These are phyloP conservation scores for Phoma sp. DNA, from an alignment of 2,329 filamentous ascomycete genomes.

Conservation along the genomic window DNA sequence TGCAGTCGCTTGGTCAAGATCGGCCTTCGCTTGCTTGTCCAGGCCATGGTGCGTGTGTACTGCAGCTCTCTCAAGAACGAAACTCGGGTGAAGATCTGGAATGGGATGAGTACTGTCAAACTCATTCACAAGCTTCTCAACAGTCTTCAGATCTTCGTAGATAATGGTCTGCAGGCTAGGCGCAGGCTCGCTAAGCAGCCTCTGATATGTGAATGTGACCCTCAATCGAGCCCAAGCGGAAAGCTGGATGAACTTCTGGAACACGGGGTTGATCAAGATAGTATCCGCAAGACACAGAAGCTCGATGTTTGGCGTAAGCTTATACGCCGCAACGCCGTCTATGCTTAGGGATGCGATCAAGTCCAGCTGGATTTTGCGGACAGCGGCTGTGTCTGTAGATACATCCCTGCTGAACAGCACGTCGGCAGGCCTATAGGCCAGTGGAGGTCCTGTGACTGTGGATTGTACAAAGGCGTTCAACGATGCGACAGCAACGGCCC, in stretches of 20 bases:
- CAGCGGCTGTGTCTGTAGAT: constrained; percentile 41
- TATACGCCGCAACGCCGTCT: constrained; percentile 88
- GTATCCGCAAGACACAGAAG: constrained; percentile 79
- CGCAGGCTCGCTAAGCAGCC: constrained; percentile 69
- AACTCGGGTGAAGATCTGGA: constrained; percentile 61
- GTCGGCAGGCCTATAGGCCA: constrained; percentile 64
- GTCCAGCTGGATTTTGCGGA: constrained; percentile 55
- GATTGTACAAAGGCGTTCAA: constrained; percentile 83
- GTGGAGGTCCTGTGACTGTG: constrained; percentile 85
- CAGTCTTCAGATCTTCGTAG: constrained; percentile 64
- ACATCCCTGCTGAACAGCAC: constrained; percentile 59
- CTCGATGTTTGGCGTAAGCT: constrained; percentile 82
- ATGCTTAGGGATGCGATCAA: constrained; percentile 75
- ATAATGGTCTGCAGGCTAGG: constrained; percentile 66
- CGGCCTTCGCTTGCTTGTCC: constrained; percentile 75
- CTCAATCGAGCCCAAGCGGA: constrained; percentile 72
- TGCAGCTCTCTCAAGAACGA: constrained; percentile 81
- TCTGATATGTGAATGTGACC: constrained; percentile 75
- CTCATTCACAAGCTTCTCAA: constrained; percentile 56
- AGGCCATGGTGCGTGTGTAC: constrained; percentile 85
- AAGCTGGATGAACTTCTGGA: constrained; percentile 54
- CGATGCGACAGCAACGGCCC: constrained; percentile 70
- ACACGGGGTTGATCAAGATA: constrained; percentile 59
- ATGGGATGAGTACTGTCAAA: constrained; percentile 29
- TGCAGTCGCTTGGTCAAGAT: constrained; percentile 72